Base-by-base conservation (phyloP, 1,284 basidiomycete genomes). In the Ganoderma multipileum region DNA sequence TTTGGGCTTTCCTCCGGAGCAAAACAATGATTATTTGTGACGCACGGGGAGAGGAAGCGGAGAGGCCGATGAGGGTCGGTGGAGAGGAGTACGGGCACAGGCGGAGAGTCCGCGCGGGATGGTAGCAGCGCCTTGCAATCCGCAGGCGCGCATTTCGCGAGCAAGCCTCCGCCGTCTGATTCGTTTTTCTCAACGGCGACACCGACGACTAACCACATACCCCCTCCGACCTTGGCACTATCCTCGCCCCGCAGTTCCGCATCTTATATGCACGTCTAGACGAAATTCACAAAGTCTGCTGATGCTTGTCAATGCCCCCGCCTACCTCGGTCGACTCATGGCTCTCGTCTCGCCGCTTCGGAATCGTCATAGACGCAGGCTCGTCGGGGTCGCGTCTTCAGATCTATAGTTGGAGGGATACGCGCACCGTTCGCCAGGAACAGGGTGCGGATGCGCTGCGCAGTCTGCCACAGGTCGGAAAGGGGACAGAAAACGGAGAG, bases 331-430 rank as follows among this genome's bases (percentile, higher is more conserved):
- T 84, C 73, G 87, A 93, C 76, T 79, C 89, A 72, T 95, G 93
- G 93, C 86, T 93, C 66, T 81, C 86, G 67, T 89, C 90, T 66
- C 91, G 95, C 72, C 91, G 92, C 75, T 99, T 97, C 82, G 97
- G 96, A 62, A 91, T 99, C 71, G 95, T 99, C 68, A 94, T 99
- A 79, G 97, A 99, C 84, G 97, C 97, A 76, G 97, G 97, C 72
- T 98, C 96, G 77, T 98, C 96, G 14, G 97, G 97, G 44, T 99
- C 97, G 7, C 87, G 98, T 61, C 86, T 99, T 60, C 97, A 98
- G 81, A 95, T 99, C 73, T 99, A 99, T 84, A 96, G 95, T 77
- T 99, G 97, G 97, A 91, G 88, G 72, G 94, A 98, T 79, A 90
- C 95, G 23, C 86, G 88, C 64, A 80, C 86, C 18, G 81, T 87